A percentile compares a stretch with the other conserved stretches of the same genome.
Evolutionary conservation across 495 filamentous ascomycete genomes (phyloP).

Genomic region (Penicillium chermesinum): DNA sequence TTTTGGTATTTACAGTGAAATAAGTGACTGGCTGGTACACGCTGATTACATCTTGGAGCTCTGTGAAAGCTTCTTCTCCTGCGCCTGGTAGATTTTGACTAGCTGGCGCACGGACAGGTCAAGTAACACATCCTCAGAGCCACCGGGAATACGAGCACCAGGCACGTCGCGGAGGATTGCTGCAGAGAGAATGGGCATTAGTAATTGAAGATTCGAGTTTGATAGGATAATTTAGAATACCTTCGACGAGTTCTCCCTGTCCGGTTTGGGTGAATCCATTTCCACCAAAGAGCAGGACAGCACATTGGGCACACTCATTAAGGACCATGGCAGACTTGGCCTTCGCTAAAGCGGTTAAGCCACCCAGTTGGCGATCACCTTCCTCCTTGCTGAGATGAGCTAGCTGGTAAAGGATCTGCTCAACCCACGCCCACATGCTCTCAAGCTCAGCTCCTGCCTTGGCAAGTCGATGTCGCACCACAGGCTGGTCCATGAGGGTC

Average conservation of each 20-base stretch:
- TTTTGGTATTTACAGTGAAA: not conserved
- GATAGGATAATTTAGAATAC: conserved; percentile 26
- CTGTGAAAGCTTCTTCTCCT: conserved; percentile 56
- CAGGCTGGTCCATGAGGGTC: conserved; percentile 65
- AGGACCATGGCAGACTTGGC: conserved; percentile 65
- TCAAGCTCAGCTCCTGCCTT: conserved; percentile 66
- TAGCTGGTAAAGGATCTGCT: conserved; percentile 70
- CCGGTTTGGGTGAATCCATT: conserved; percentile 66
- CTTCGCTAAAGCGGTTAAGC: conserved; percentile 64
- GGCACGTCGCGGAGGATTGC: conserved; percentile 64
- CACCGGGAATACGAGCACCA: conserved; percentile 59
- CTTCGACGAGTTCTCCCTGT: conserved; percentile 65
- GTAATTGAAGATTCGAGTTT: not conserved
- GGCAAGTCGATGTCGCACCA: conserved; percentile 66
- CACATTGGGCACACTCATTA: conserved; percentile 62
- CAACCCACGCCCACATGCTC: conserved; percentile 67
- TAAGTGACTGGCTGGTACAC: not conserved
- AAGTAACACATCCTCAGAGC: conserved; percentile 70
- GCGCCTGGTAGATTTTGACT: conserved; percentile 62
- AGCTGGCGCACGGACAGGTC: conserved; percentile 67
- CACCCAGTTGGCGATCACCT: conserved; percentile 61
- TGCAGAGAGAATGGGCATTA: conserved; percentile 13
- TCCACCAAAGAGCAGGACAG: conserved; percentile 66
- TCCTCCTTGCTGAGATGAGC: conserved; percentile 55
- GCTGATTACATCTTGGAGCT: conserved; percentile 29